Evolutionary conservation across 345 rosid genomes (phyloP).

Genomic region (Triadica sebifera): DNA sequence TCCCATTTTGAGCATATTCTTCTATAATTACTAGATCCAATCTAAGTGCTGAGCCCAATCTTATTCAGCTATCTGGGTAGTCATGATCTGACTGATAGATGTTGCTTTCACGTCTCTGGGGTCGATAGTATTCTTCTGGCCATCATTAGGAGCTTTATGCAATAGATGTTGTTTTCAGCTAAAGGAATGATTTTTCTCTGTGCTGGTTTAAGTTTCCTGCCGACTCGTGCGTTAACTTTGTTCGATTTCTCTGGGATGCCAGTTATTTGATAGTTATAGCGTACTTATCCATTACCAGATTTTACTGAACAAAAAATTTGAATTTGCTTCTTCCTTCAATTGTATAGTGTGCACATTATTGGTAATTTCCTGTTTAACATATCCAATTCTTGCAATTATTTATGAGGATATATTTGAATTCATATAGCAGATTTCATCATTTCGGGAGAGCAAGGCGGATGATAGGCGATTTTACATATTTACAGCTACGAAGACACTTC

Average conservation of each 20-base stretch:
- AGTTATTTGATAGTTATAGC: neutral
- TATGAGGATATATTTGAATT: conserved; percentile 22
- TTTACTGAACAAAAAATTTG: neutral
- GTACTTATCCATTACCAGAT: neutral
- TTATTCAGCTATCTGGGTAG: neutral
- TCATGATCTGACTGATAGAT: too few species aligned
- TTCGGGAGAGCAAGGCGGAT: conserved; percentile 96
- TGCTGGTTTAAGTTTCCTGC: too few species aligned
- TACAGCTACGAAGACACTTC: conserved; percentile 96
- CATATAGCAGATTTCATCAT: conserved; percentile 77
- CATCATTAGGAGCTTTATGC: too few species aligned
- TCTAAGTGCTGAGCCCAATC: conserved; percentile 2
- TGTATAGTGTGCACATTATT: neutral
- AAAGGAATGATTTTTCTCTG: too few species aligned
- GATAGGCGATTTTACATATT: conserved; percentile 85
- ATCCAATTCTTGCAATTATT: conserved; percentile 11
- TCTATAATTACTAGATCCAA: too few species aligned
- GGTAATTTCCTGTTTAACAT: neutral
- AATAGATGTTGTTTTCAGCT: too few species aligned
- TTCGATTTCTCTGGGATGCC: neutral
- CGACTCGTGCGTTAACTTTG: too few species aligned
- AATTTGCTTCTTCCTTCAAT: neutral
- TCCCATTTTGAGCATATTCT: conserved; percentile 12
- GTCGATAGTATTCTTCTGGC: too few species aligned
- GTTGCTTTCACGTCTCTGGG: too few species aligned